These are phyloP conservation scores for Extremus antarcticus DNA, from an alignment of 495 filamentous ascomycete genomes.

Conservation along the genomic window DNA sequence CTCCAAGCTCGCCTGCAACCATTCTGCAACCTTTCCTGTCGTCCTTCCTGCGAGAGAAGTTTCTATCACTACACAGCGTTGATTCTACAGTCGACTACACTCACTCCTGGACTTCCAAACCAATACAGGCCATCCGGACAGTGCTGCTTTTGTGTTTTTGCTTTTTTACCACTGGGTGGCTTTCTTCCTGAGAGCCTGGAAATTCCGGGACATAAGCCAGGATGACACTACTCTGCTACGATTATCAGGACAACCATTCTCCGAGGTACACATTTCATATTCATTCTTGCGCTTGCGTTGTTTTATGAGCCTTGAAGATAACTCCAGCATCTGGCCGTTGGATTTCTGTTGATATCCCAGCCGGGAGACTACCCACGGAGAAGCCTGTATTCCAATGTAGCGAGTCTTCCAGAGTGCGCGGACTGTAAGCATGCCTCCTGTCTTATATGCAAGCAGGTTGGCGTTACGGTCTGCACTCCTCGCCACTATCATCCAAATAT, in stretches of 20 bases:
- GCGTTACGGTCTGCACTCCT: background rate
- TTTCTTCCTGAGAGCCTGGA: background rate
- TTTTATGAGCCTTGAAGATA: background rate
- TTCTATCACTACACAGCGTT: background rate
- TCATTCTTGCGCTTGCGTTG: background rate
- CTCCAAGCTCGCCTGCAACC: background rate
- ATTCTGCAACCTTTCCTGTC: background rate
- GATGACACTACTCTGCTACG: background rate
- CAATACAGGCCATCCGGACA: background rate
- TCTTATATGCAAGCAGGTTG: background rate
- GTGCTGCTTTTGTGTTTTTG: background rate
- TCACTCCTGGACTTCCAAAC: background rate
- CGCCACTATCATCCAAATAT: background rate
- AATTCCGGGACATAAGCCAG: background rate
- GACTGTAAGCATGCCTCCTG: background rate
- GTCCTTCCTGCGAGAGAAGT: background rate
- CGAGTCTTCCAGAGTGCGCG: background rate
- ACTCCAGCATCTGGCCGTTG: background rate
- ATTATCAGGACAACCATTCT: background rate
- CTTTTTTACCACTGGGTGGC: background rate
- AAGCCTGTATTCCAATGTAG: background rate
- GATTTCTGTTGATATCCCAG: no score
- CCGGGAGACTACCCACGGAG: no score
- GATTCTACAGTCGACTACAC: no score
- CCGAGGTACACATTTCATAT: background rate